Evolutionary conservation across 2,329 filamentous ascomycete species (phyloP).

Genomic region (Aspergillus niger): DNA sequence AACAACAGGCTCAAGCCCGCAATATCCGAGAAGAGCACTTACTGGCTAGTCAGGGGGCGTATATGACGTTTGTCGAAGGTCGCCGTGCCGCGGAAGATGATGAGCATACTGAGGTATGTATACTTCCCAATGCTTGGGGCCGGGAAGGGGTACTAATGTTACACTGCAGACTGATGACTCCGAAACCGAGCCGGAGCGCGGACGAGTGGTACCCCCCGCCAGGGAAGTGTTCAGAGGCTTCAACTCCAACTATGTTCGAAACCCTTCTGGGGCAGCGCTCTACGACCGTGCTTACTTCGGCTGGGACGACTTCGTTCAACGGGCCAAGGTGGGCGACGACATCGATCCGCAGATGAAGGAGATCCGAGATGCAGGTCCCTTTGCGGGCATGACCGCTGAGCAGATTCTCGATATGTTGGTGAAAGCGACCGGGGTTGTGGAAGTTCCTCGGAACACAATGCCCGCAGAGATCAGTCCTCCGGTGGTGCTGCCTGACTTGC

Average conservation of each 20-base stretch:
- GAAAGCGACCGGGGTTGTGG: conserved; percentile 31
- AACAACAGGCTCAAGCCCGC: conserved; percentile 12
- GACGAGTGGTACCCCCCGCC: conserved; percentile 24
- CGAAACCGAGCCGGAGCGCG: conserved; percentile 32
- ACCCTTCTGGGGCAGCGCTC: conserved; percentile 36
- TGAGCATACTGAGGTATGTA: conserved; percentile 42
- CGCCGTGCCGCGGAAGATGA: conserved; percentile 44
- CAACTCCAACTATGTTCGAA: conserved; percentile 37
- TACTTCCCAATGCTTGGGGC: neutral
- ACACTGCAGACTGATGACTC: conserved; percentile 33
- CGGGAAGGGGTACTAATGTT: conserved; percentile 15
- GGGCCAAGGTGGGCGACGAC: conserved; percentile 41
- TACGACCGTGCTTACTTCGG: conserved; percentile 38
- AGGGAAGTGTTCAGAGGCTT: conserved; percentile 37
- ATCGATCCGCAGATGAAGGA: conserved; percentile 44
- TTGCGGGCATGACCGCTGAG: conserved; percentile 27
- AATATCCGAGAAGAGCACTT: conserved; percentile 43
- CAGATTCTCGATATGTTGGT: conserved; percentile 32
- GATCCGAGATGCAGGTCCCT: conserved; percentile 30
- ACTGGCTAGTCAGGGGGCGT: conserved; percentile 42
- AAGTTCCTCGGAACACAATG: conserved; percentile 13
- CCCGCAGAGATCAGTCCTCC: conserved; percentile 13
- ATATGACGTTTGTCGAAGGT: conserved; percentile 43
- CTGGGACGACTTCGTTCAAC: conserved; percentile 46
- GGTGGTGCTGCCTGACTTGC: conserved; percentile 15